phyloP scores from a whole-genome alignment of 768 basidiomycete species.

The Lactifluus piperatus region DNA sequence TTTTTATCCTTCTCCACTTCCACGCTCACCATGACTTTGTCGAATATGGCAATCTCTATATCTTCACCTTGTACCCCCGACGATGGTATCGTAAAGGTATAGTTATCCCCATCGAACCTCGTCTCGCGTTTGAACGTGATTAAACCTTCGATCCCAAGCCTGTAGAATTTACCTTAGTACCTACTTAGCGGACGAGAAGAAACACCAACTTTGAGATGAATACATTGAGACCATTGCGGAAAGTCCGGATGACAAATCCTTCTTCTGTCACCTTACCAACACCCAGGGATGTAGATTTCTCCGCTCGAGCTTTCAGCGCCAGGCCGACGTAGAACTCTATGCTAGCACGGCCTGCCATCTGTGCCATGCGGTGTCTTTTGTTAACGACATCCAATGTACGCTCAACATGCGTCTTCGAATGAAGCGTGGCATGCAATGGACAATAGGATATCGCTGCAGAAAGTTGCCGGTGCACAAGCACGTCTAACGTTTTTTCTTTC shows the following conservation, averaged over 20 bases:
- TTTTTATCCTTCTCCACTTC: constrained; percentile 92
- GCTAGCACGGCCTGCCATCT: constrained; percentile 94
- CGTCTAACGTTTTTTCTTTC: constrained; percentile 41
- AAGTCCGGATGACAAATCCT: constrained; percentile 88
- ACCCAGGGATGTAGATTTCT: constrained; percentile 28
- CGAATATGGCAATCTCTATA: constrained; percentile 78
- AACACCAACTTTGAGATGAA: constrained; percentile 82
- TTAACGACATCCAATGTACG: constrained; percentile 81
- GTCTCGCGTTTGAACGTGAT: constrained; percentile 89
- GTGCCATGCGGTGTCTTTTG: constrained; percentile 88
- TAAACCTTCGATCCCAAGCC: constrained; percentile 89
- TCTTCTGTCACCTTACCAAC: constrained; percentile 52
- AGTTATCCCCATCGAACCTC: constrained; percentile 87
- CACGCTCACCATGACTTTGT: constrained; percentile 86
- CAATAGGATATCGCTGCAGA: constrained; percentile 80
- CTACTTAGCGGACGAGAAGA: neutral
- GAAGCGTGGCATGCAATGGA: constrained; percentile 78
- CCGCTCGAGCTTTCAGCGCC: constrained; percentile 66
- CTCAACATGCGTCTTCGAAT: constrained; percentile 85
- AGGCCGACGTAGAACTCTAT: constrained; percentile 97
- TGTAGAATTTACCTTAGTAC: constrained; percentile 25
- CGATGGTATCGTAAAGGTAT: constrained; percentile 64
- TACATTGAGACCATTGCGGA: constrained; percentile 93
- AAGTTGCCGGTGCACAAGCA: constrained; percentile 90
- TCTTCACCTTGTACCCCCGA: constrained; percentile 27